These are phyloP conservation scores for Lathyrus tuberosus DNA, from an alignment of 306 rosid genomes.

Conservation along the genomic window DNA sequence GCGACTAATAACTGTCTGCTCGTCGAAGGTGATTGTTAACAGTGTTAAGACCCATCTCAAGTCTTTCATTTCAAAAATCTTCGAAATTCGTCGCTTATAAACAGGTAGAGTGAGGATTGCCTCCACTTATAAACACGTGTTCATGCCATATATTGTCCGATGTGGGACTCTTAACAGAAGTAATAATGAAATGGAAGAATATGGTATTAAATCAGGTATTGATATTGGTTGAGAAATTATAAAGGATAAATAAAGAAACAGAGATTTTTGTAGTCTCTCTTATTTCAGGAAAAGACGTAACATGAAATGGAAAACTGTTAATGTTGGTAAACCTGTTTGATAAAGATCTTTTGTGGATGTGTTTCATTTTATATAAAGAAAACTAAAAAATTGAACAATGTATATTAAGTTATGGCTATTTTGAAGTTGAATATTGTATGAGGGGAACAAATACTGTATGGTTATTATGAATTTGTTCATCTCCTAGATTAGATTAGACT, in stretches of 20 bases:
- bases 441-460: constrained; percentile 3
- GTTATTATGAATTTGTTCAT: constrained; percentile 26
- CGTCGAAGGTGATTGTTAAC: too few species aligned
- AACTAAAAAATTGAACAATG: neutral
- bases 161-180: too few species aligned
- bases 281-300: neutral
- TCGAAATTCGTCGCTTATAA: too few species aligned
- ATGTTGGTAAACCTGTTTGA: constrained; percentile 5
- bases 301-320: constrained; percentile 4
- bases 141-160: too few species aligned
- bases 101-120: too few species aligned
- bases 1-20: too few species aligned
- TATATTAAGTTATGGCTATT: constrained; percentile 4
- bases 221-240: neutral
- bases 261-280: neutral
- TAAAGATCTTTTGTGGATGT: neutral
- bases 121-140: too few species aligned
- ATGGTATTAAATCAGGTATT: constrained; percentile 4
- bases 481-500: constrained; percentile 12
- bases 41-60: too few species aligned
- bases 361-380: constrained; percentile 1
- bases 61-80: too few species aligned
- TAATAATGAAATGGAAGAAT: constrained; percentile 2
- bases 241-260: neutral
- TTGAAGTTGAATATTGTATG: neutral